Conservation (phyloP, 140 eudicot species). For the Oenanthe javanica region DNA sequence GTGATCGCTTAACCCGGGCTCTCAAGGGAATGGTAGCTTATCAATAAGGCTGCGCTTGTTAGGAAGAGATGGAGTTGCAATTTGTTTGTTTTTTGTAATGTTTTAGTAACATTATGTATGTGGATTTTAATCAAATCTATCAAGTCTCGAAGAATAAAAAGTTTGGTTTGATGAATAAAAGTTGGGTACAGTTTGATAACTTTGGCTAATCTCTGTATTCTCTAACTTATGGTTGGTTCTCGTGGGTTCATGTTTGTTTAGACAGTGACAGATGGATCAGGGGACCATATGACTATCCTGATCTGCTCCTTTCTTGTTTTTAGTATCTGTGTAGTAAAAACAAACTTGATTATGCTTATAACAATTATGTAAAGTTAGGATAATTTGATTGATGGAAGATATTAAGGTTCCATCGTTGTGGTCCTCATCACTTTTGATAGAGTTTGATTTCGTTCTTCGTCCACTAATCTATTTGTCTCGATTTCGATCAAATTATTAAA, state of each 20-base stretch:
- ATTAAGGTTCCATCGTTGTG: background rate
- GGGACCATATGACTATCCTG: background rate
- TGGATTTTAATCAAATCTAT: background rate
- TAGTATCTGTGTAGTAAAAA: background rate
- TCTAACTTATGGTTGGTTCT: background rate
- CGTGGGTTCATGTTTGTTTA: background rate
- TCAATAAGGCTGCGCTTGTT: background rate
- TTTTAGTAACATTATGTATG: too few relatives aligned
- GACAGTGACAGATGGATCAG: background rate
- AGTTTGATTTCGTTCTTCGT: too few relatives aligned
- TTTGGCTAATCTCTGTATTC: background rate
- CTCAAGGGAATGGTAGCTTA: background rate
- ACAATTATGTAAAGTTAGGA: background rate
- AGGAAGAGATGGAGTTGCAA: background rate
- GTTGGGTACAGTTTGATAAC: background rate
- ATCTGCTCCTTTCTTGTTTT: background rate
- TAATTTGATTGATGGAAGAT: background rate
- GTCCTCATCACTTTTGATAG: background rate
- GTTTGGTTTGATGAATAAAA: background rate
- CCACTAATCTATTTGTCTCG: too few relatives aligned
- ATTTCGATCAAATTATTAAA: too few relatives aligned
- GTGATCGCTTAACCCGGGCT: constrained; percentile 16
- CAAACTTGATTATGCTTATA: too few relatives aligned
- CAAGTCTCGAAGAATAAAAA: background rate
- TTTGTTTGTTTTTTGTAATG: too few relatives aligned